Percentiles rank a stretch among this genome's conserved stretches.
Conservation (phyloP, 2,329 filamentous ascomycete species). For the Pestalotiopsis sp. region DNA sequence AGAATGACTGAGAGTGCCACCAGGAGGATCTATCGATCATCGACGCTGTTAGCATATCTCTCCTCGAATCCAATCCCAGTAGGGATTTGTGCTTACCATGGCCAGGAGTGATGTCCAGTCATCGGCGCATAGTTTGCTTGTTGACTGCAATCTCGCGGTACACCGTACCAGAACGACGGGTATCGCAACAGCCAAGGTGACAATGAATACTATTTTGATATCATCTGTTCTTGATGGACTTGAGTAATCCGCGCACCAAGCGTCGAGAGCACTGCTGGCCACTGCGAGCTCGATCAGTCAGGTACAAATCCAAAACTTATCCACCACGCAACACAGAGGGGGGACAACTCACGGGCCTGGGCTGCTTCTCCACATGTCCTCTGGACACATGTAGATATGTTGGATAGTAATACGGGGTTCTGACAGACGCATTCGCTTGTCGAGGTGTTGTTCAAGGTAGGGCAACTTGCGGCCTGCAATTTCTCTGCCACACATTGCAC, state of each 20-base stretch:
- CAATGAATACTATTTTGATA: not conserved
- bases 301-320: not conserved
- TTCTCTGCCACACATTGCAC: not conserved
- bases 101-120: constrained; percentile 3
- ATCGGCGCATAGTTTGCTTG: not conserved
- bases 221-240: not conserved
- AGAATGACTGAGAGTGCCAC: not conserved
- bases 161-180: not conserved
- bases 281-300: not conserved
- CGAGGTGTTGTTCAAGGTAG: not conserved
- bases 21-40: not conserved
- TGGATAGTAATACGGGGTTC: not conserved
- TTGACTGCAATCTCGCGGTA: not conserved
- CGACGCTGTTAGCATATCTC: not conserved
- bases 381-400: not conserved
- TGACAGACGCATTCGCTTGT: not conserved
- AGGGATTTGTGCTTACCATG: not conserved
- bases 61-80: not conserved
- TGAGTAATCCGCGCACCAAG: not conserved
- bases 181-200: not conserved
- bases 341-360: not conserved
- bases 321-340: not conserved
- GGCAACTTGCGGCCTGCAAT: not conserved
- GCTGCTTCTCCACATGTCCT: not conserved
- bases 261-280: not conserved